Evolutionary conservation across 768 basidiomycete species (phyloP).

Genomic region (Russula sp.): DNA sequence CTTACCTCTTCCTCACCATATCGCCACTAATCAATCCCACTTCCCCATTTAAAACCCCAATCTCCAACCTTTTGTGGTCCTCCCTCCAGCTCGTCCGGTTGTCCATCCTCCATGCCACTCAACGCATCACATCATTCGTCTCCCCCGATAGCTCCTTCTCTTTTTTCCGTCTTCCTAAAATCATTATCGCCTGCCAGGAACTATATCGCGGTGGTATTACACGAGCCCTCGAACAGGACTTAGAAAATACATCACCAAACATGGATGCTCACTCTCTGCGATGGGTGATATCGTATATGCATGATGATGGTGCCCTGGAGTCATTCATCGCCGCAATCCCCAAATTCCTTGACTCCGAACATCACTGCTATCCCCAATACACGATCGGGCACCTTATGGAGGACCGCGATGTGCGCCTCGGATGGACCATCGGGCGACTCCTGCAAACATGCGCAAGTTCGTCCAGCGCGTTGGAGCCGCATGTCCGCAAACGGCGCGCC

Average conservation of each 20-base stretch:
- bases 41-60: slow-evolving; percentile 22
- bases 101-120: not conserved
- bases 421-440: slow-evolving; percentile 18
- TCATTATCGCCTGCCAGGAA: slow-evolving; percentile 4
- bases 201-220: slow-evolving; percentile 12
- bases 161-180: slow-evolving; percentile 7
- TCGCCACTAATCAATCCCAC: slow-evolving; percentile 5
- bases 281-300: slow-evolving; percentile 7
- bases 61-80: slow-evolving; percentile 16
- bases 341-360: slow-evolving; percentile 13
- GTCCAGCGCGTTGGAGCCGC: not conserved
- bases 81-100: not conserved
- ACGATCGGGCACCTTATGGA: slow-evolving; percentile 18
- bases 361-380: slow-evolving; percentile 4
- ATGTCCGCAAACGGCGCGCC: slow-evolving; percentile 5
- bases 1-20: slow-evolving; percentile 16
- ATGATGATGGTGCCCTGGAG: slow-evolving; percentile 7
- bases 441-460: slow-evolving; percentile 10
- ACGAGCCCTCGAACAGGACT: slow-evolving; percentile 7
- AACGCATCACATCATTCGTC: not conserved
- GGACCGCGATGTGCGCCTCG: slow-evolving; percentile 15
- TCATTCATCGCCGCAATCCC: slow-evolving; percentile 17
- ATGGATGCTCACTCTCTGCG: slow-evolving; percentile 3
- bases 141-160: not conserved
- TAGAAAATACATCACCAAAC: slow-evolving; percentile 1